Evolutionary conservation across 495 filamentous ascomycete species (phyloP).

Genomic region (Choiromyces venosus): DNA sequence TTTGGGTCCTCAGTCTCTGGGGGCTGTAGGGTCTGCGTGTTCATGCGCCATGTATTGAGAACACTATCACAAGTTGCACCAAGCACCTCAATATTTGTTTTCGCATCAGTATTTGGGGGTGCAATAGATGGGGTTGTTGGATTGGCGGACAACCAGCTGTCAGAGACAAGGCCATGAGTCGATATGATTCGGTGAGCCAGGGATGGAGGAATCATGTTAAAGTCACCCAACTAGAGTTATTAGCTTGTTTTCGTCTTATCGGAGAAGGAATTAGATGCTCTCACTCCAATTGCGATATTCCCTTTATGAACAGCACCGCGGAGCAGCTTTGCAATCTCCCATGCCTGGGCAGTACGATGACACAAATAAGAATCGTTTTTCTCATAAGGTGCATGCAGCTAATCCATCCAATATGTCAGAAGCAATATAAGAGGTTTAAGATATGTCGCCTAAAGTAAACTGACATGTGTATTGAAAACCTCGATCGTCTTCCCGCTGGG

Average conservation of each 20-base stretch:
- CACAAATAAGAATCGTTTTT: conserved; percentile 77
- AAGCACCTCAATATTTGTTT: conserved; percentile 70
- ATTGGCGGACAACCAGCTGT: conserved; percentile 60
- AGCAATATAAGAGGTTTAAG: not conserved
- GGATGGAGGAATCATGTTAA: conserved; percentile 87
- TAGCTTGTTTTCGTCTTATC: not conserved
- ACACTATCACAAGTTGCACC: conserved; percentile 81
- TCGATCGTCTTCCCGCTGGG: conserved; percentile 66
- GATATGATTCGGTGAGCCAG: conserved; percentile 81
- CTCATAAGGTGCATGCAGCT: conserved; percentile 85
- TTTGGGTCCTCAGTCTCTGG: conserved; percentile 59
- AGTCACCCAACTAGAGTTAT: conserved; percentile 62
- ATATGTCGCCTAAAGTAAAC: conserved; percentile 12
- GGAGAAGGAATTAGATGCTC: not conserved
- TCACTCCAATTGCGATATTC: conserved; percentile 66
- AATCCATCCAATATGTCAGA: conserved; percentile 21
- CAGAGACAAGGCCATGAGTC: conserved; percentile 68
- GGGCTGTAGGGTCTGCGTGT: conserved; percentile 53
- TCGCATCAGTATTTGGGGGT: conserved; percentile 56
- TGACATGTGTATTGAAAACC: conserved; percentile 85
- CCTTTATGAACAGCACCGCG: conserved; percentile 77
- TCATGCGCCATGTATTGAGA: conserved; percentile 92
- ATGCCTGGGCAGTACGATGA: conserved; percentile 90
- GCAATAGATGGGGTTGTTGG: conserved; percentile 43
- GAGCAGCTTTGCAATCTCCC: conserved; percentile 91